Evolutionary conservation across 192 early-diverging fungal species (phyloP).

Genomic region (Umbelopsis isabellina): DNA sequence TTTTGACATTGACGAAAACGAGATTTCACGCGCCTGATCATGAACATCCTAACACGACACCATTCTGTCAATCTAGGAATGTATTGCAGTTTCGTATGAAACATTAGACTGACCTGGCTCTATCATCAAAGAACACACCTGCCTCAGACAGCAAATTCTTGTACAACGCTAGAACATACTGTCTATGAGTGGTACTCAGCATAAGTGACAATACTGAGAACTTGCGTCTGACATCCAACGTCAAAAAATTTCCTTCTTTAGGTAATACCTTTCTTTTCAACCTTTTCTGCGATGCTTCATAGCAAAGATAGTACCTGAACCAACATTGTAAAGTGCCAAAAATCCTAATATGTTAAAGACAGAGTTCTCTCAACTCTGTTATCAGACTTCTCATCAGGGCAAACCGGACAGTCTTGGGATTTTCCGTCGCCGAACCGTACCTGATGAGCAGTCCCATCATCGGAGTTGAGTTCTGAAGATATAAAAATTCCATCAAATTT

Average conservation of each 20-base stretch:
- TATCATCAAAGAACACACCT: conserved; percentile 37
- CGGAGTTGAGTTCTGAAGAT: not conserved
- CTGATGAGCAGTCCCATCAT: no score
- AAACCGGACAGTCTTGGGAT: no score
- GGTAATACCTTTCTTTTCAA: no score
- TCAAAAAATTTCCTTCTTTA: no score
- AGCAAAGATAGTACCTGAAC: no score
- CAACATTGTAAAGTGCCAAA: no score
- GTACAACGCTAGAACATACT: conserved; percentile 34
- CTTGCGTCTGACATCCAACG: no score
- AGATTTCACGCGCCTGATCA: conserved; percentile 29
- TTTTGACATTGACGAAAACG: conserved; percentile 29
- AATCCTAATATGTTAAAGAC: no score
- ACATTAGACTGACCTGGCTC: conserved; percentile 26
- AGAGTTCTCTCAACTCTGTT: no score
- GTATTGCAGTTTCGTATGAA: not conserved
- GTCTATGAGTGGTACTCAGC: not conserved
- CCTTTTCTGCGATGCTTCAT: no score
- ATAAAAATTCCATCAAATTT: not conserved
- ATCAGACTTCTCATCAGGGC: no score
- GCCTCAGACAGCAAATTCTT: conserved; percentile 32
- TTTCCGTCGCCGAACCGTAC: no score
- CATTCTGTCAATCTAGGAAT: not conserved
- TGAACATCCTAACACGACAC: conserved; percentile 20
- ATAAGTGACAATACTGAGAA: not conserved